These are phyloP conservation scores for Cyclotella choctawhatcheeana DNA, from an alignment of 108 stramenopile genomes.

Conservation along the genomic window DNA sequence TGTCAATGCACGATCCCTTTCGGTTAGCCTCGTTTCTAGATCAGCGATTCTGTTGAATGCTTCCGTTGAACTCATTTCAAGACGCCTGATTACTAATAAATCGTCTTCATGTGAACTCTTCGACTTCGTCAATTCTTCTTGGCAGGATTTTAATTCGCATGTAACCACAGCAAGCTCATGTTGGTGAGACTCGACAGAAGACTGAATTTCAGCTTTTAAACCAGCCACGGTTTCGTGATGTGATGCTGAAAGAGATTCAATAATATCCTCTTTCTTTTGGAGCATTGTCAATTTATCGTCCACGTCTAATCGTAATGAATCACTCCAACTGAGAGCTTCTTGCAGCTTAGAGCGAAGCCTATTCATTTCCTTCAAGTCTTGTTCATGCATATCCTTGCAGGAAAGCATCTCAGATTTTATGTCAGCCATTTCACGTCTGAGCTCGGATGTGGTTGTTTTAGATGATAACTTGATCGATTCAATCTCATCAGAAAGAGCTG, in stretches of 20 bases:
- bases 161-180: not conserved
- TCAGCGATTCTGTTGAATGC: too few relatives aligned
- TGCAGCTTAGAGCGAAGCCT: not conserved
- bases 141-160: not conserved
- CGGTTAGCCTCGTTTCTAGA: too few relatives aligned
- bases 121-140: not conserved
- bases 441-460: not conserved
- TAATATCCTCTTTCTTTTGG: not conserved
- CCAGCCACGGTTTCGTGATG: not conserved
- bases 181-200: not conserved
- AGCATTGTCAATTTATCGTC: not conserved
- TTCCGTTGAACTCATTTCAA: not conserved
- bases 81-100: not conserved
- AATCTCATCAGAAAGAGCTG: not conserved
- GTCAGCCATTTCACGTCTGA: not conserved
- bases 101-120: too few relatives aligned
- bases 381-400: too few relatives aligned
- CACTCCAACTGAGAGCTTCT: not conserved
- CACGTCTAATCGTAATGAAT: not conserved
- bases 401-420: too few relatives aligned
- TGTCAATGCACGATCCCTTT: too few relatives aligned
- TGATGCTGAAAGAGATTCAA: not conserved
- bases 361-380: too few relatives aligned
- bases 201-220: constrained; percentile 1
- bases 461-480: constrained; percentile 4